Evolutionary conservation across 148 eudicot species (phyloP), one percentile per base, ranked within the genome.

Genomic region (Dysphania ambrosioides): DNA sequence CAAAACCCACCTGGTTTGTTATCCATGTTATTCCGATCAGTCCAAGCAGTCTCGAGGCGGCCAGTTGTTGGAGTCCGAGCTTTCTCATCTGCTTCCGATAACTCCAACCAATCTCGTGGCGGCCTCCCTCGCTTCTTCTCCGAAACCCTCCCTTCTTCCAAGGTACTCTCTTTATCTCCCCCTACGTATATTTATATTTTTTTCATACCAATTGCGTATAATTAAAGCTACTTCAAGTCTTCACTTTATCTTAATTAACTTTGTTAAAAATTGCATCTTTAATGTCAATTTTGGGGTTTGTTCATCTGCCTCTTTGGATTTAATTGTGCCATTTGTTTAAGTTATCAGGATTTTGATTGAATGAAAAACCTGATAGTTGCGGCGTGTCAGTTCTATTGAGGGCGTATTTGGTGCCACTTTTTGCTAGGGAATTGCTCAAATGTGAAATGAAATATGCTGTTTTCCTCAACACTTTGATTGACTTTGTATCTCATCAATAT

Each of bases 81-180:
- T 27, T 81, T 81, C 66, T 72, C 76, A 24, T 47, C 74, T 60
- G 15, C 65, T 74, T 49, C 77, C 23, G 85, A 81, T 71, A 70
- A 85, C 79, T 83, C 91, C 79, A 88, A 85, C 80, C 98, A 94
- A 75, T 91, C 97, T 69, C 96, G 93, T 34, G 98, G 97, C 8
- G 88, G 92, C 70, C 96, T 94, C 41, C 97, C 98, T 81, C 93
- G 98, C 53, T 94, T 93, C 87, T 88, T 84, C 91, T 91, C 97
- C 53, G 77, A 83, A 27, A 72, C 84, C 34, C 88, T 93, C 62
- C 98, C 97, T 75, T 64, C 85, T 77, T 87, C 91, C 70, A 84
- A 88, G 94, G 98, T 65, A 79, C 55, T 70, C 70, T 79, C 76
- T 31, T 71, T 51, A 55, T 51, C 77, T 24, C 36, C 30, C 12